A percentile compares a stretch with the other conserved stretches of the same genome.
Evolutionary conservation across 2,329 filamentous ascomycete species (phyloP).

Genomic region (Sarocladium strictum): DNA sequence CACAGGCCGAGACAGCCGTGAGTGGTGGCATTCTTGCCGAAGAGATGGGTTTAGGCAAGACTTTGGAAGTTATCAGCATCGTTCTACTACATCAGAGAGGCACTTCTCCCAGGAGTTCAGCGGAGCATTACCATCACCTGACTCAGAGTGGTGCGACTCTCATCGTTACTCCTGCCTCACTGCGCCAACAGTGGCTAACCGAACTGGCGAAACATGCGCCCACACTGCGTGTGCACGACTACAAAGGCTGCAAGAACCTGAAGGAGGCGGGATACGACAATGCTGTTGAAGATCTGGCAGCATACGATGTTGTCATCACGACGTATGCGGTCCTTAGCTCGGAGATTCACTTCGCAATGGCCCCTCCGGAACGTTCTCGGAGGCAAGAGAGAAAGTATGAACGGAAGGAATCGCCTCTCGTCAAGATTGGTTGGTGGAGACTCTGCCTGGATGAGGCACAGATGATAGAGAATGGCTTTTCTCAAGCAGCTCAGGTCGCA

Average conservation of each 20-base stretch:
- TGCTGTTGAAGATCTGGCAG: constrained; percentile 35
- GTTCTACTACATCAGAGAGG: constrained; percentile 51
- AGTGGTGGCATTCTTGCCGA: constrained; percentile 66
- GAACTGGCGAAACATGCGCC: constrained; percentile 57
- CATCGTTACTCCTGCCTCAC: constrained; percentile 52
- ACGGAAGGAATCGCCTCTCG: constrained; percentile 66
- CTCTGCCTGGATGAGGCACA: constrained; percentile 76
- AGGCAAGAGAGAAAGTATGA: constrained; percentile 62
- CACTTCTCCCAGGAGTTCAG: not conserved
- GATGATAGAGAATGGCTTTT: constrained; percentile 87
- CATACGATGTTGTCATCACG: constrained; percentile 55
- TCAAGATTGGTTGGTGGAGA: constrained; percentile 83
- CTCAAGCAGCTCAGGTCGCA: constrained; percentile 74
- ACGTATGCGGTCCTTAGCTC: constrained; percentile 66
- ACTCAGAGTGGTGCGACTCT: constrained; percentile 49
- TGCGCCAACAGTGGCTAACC: constrained; percentile 55
- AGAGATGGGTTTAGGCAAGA: constrained; percentile 82
- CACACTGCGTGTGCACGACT: constrained; percentile 47
- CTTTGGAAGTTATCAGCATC: constrained; percentile 66
- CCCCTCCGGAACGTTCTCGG: constrained; percentile 62
- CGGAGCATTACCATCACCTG: constrained; percentile 29
- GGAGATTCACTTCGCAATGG: constrained; percentile 72
- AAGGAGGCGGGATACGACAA: constrained; percentile 26
- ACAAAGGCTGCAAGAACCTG: constrained; percentile 42
- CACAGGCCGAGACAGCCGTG: constrained; percentile 32